Evolutionary conservation across 768 basidiomycete species (phyloP), one percentile per base, ranked within the genome.

Genomic region (Tremella yokohamensis): DNA sequence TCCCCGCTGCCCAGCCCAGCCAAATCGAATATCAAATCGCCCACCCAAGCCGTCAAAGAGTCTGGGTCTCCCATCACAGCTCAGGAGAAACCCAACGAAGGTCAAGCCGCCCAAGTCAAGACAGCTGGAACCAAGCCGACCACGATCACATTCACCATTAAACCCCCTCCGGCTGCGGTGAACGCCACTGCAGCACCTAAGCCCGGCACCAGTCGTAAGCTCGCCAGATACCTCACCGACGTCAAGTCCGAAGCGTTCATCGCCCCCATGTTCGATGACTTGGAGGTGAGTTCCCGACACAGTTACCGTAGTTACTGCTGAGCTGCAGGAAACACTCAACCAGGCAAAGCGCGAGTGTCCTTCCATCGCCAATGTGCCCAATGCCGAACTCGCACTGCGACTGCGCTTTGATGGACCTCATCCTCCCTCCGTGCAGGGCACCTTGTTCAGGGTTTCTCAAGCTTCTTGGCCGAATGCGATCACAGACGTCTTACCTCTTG

Each of bases 341-440:
- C n/a, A 18, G 42, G 42, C 22, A 4, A n/a, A 22, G 15, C 42
- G 42, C 22, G 42, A 45, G 22, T 45, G 42, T 16, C 42, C 42
- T 16, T 45, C 42, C 22, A n/a, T 45, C 15, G n/a, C 42, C 7
- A 4, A n/a, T 18, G 4, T 18, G n/a, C 7, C n/a, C 42, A 45
- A 45, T 22, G 22, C n/a, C n/a, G 42, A 45, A 6, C 42, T 45
- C 42, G 42, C 42, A n/a, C 4, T 45, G 4, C n/a, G 42, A 45
- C 42, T 45, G 4, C 42, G 42, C 22, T 45, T 45, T 16, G 42
- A 45, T 15, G 42, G 42, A 8, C n/a, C n/a, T 45, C 42, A 45
- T 16, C 42, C 42, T 6, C n/a, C 42, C 8, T n/a, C 22, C n/a
- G 22, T 45, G 22, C 42, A 45, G 22, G 15, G 15, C 22, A 22